Conservation (phyloP, 495 filamentous ascomycete genomes). For the Tetracladium setigerum region DNA sequence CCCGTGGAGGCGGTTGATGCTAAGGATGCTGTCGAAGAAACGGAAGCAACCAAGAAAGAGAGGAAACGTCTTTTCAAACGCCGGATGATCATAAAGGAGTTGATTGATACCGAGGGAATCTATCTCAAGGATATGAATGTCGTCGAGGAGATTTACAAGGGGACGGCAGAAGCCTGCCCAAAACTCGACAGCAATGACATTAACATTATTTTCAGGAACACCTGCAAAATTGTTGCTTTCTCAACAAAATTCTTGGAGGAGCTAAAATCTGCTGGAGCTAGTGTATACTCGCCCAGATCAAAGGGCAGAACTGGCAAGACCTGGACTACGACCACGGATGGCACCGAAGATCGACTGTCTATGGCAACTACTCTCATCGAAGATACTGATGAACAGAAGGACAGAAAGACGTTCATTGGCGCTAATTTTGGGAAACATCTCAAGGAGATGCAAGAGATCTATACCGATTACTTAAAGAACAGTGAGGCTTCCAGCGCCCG, state of each 20-base stretch:
- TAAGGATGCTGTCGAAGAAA: constrained; percentile 6
- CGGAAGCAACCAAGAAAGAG: constrained; percentile 5
- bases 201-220: constrained; percentile 84
- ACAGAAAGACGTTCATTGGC: constrained; percentile 69
- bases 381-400: constrained; percentile 56
- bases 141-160: constrained; percentile 92
- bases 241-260: constrained; percentile 68
- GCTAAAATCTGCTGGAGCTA: constrained; percentile 66
- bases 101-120: constrained; percentile 82
- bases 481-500: constrained; percentile 77
- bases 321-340: background rate
- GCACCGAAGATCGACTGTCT: constrained; percentile 12
- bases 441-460: constrained; percentile 72
- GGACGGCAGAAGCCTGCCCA: constrained; percentile 76
- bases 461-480: constrained; percentile 79
- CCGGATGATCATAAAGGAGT: constrained; percentile 74
- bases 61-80: constrained; percentile 38
- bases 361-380: constrained; percentile 25
- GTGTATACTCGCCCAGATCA: constrained; percentile 54
- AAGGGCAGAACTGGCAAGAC: background rate
- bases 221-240: constrained; percentile 77
- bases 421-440: constrained; percentile 70
- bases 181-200: constrained; percentile 77
- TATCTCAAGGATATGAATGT: constrained; percentile 93
- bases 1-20: background rate